Evolutionary conservation across 768 basidiomycete genomes (phyloP).

Genomic region (Suillus cothurnatus): DNA sequence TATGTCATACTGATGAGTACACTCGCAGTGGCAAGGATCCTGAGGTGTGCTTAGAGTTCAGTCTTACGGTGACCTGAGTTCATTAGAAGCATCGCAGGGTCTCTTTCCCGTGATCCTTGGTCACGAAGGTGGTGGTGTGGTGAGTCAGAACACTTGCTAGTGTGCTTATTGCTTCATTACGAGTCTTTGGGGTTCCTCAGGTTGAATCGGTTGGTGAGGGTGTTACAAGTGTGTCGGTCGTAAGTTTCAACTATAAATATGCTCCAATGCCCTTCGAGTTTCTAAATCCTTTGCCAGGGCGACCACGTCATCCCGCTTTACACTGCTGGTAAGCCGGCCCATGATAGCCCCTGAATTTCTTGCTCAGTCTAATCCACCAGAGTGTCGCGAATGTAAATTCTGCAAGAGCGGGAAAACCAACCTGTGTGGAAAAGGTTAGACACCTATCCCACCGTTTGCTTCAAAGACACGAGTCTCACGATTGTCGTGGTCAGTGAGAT

Average conservation of each 20-base stretch:
- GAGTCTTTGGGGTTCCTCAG: constrained; percentile 41
- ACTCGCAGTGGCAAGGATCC: constrained; percentile 95
- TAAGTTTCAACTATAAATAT: constrained; percentile 28
- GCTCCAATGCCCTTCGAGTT: not conserved
- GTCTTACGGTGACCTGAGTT: constrained; percentile 3
- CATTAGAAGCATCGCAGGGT: constrained; percentile 49
- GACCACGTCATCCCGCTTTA: constrained; percentile 98
- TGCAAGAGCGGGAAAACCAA: constrained; percentile 99
- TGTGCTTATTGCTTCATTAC: not conserved
- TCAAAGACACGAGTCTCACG: constrained; percentile 5
- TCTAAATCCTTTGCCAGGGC: constrained; percentile 45
- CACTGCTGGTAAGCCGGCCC: constrained; percentile 71
- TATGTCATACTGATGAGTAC: constrained; percentile 99
- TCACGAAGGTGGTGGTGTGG: constrained; percentile 92
- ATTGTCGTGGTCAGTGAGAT: constrained; percentile 59
- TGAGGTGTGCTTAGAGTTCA: constrained; percentile 56
- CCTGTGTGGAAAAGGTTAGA: constrained; percentile 87
- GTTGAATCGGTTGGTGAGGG: constrained; percentile 98
- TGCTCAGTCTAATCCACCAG: constrained; percentile 38
- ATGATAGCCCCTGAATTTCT: not conserved
- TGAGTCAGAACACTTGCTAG: constrained; percentile 38
- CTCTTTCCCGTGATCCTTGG: constrained; percentile 92
- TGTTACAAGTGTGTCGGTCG: constrained; percentile 74
- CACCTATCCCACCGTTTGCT: not conserved
- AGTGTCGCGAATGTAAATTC: constrained; percentile 97